Percentiles rank a stretch among this genome's conserved stretches.
These are phyloP conservation scores for Dendrobium chrysotoxum DNA, from an alignment of 106 monocot species.

Conservation along the genomic window DNA sequence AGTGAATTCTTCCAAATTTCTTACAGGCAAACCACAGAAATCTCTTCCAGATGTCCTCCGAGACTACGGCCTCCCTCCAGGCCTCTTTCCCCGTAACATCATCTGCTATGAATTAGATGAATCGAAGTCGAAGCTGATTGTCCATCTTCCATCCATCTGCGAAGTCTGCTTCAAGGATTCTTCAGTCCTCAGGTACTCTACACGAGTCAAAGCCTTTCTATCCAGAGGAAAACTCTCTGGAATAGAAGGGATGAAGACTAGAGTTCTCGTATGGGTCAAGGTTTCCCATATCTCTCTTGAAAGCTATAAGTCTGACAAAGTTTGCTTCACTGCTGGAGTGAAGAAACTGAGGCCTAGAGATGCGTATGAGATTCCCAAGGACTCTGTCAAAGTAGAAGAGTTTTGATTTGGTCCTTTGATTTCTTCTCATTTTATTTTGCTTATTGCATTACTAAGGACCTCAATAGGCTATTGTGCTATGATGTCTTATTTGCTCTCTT, in stretches of 20 bases:
- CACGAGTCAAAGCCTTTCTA: constrained; percentile 71
- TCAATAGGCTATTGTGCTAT: background rate
- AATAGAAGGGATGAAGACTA: constrained; percentile 98
- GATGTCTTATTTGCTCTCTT: no score
- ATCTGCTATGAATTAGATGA: constrained; percentile 84
- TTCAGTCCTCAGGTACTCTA: constrained; percentile 56
- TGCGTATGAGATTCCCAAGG: constrained; percentile 77
- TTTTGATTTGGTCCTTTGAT: constrained; percentile 22
- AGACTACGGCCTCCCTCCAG: constrained; percentile 78
- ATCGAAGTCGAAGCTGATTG: constrained; percentile 55
- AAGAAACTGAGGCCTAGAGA: constrained; percentile 84
- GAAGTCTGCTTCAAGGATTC: constrained; percentile 94
- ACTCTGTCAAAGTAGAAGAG: constrained; percentile 62
- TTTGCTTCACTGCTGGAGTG: constrained; percentile 82
- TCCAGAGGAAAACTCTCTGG: constrained; percentile 79
- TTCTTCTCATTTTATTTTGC: background rate
- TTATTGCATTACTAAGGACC: background rate
- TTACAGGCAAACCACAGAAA: constrained; percentile 69
- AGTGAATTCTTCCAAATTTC: background rate
- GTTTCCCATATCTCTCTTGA: constrained; percentile 70
- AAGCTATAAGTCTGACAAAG: constrained; percentile 76
- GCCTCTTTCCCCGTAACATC: constrained; percentile 85
- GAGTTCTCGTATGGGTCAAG: constrained; percentile 88
- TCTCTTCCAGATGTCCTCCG: constrained; percentile 75
- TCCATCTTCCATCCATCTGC: constrained; percentile 65